Percentiles rank a stretch among this genome's conserved stretches.
Evolutionary conservation across 805 yeast species (phyloP).

Genomic region (Wickerhamomyces queroliae): DNA sequence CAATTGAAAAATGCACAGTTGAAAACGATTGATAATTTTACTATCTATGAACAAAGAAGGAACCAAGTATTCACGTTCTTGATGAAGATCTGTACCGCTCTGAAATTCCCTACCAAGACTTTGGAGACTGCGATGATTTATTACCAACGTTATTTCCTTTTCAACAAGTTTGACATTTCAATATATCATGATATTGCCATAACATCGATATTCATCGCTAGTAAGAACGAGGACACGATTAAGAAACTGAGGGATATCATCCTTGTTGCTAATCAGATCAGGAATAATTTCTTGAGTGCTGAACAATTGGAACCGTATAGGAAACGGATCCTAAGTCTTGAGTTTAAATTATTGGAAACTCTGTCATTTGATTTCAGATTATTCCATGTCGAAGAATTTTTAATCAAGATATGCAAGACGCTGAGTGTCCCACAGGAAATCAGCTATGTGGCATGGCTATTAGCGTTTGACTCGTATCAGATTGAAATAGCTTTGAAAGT

Average conservation of each 20-base stretch:
- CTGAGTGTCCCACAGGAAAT: constrained; percentile 38
- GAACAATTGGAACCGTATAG: constrained; percentile 48
- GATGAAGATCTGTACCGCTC: constrained; percentile 41
- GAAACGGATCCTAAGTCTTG: constrained; percentile 51
- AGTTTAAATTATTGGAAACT: constrained; percentile 69
- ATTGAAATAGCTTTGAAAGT: constrained; percentile 63
- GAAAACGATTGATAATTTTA: constrained; percentile 44
- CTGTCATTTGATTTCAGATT: constrained; percentile 76
- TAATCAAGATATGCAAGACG: constrained; percentile 55
- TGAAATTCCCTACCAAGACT: constrained; percentile 67
- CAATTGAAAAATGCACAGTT: constrained; percentile 48
- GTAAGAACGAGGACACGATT: constrained; percentile 79
- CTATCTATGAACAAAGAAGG: constrained; percentile 45
- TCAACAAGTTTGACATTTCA: constrained; percentile 51
- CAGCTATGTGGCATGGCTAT: constrained; percentile 63
- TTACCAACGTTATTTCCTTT: constrained; percentile 65
- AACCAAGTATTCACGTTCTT: constrained; percentile 49
- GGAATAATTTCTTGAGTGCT: constrained; percentile 20
- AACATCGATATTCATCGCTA: constrained; percentile 63
- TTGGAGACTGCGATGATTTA: constrained; percentile 66
- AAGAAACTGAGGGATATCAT: constrained; percentile 66
- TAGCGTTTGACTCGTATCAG: constrained; percentile 66
- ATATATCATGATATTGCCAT: constrained; percentile 59
- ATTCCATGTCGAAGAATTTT: constrained; percentile 58
- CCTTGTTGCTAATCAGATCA: constrained; percentile 29